A percentile compares a stretch with the other conserved stretches of the same genome.
Conservation (phyloP, 495 filamentous ascomycete species). For the Aspergillus conjunctus region DNA sequence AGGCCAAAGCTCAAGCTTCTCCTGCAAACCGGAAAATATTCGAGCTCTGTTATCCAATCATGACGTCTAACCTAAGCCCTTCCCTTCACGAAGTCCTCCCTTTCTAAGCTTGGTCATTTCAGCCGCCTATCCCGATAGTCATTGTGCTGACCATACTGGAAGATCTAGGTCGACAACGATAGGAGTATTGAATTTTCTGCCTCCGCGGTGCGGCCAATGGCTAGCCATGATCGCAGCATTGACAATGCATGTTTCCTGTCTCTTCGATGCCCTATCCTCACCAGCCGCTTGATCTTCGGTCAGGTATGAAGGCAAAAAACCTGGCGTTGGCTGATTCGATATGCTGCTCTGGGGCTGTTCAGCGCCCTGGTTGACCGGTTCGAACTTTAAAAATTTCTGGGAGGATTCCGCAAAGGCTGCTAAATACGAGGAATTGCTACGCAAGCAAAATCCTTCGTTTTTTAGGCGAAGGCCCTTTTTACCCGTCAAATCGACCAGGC, state of each 20-base stretch:
- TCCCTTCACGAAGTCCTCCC: neutral
- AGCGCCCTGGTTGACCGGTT: neutral
- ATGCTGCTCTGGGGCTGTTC: neutral
- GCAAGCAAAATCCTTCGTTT: constrained; percentile 36
- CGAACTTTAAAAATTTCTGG: constrained; percentile 14
- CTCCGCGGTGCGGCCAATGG: constrained; percentile 62
- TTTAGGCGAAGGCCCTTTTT: constrained; percentile 46
- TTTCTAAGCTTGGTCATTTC: neutral
- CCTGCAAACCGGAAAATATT: constrained; percentile 8
- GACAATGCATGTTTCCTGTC: constrained; percentile 74
- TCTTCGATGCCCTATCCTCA: constrained; percentile 24
- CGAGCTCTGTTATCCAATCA: constrained; percentile 9
- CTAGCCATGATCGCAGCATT: constrained; percentile 74
- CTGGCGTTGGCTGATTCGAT: constrained; percentile 17
- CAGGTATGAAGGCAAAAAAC: constrained; percentile 14
- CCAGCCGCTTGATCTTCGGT: constrained; percentile 2
- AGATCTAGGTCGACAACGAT: constrained; percentile 79
- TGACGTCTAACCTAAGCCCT: neutral
- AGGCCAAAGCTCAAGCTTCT: constrained; percentile 26
- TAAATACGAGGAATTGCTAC: constrained; percentile 1
- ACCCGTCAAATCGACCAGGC: constrained; percentile 57
- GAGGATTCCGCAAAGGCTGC: constrained; percentile 9
- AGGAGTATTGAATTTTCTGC: constrained; percentile 68
- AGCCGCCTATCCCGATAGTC: neutral
- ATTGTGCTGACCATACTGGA: constrained; percentile 49